A percentile compares a stretch with the other conserved stretches of the same genome.
Evolutionary conservation across 176 grass and related monocot species (phyloP).

Genomic region (Pharus latifolius): DNA sequence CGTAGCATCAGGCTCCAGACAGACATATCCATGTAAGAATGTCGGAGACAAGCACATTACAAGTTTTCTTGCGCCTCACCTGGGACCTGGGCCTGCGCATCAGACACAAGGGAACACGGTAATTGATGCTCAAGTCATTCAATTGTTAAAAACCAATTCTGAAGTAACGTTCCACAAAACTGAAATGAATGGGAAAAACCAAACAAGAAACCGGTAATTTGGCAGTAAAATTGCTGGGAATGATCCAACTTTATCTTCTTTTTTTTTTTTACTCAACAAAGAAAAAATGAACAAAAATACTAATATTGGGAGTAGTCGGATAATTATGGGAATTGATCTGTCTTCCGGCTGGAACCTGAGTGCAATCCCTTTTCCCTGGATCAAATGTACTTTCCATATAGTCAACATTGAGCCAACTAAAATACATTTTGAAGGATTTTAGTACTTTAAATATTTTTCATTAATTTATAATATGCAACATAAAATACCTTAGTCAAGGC

Average conservation of each 20-base stretch:
- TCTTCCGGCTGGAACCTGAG: neutral
- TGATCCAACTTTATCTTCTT: neutral
- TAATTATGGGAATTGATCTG: neutral
- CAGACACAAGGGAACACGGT: neutral
- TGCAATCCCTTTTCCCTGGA: neutral
- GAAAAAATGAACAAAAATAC: neutral
- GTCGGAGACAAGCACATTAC: neutral
- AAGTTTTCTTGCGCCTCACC: neutral
- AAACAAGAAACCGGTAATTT: neutral
- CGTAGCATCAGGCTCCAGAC: too few relatives aligned
- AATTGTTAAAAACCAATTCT: neutral
- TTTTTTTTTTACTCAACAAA: neutral
- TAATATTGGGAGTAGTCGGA: neutral
- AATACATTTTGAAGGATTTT: too few relatives aligned
- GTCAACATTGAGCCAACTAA: too few relatives aligned
- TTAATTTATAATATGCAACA: neutral
- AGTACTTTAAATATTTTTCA: too few relatives aligned
- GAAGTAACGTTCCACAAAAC: neutral
- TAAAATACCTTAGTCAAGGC: neutral
- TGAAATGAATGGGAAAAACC: neutral
- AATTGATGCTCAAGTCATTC: neutral
- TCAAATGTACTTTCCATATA: neutral
- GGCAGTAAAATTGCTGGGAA: neutral
- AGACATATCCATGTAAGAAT: neutral
- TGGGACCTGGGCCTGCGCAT: conserved; percentile 30